Percentiles rank a stretch among this genome's conserved stretches.
phyloP scores from a whole-genome alignment of 306 rosid species.

The Quercus robur region DNA sequence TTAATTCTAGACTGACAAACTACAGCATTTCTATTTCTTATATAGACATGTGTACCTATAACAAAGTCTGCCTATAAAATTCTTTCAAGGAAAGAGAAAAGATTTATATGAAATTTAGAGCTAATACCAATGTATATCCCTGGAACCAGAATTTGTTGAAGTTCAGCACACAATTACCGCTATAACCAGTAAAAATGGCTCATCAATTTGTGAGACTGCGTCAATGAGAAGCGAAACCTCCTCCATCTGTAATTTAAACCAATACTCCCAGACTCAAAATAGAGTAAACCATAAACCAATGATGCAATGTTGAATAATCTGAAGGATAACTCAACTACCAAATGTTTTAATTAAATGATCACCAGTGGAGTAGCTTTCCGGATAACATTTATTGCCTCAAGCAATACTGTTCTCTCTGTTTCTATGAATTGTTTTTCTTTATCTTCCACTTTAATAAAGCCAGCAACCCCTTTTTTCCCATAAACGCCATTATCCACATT shows the following conservation, averaged over 20 bases:
- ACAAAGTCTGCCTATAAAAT: slow-evolving; percentile 3
- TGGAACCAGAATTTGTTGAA: slow-evolving; percentile 99
- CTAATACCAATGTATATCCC: slow-evolving; percentile 94
- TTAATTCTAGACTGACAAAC: neutral
- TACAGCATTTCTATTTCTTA: slow-evolving; percentile 18
- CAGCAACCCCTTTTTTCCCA: slow-evolving; percentile 45
- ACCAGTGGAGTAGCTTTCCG: slow-evolving; percentile 99
- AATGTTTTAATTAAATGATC: slow-evolving; percentile 77
- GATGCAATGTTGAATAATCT: slow-evolving; percentile 17
- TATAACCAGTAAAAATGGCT: slow-evolving; percentile 98
- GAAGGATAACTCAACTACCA: slow-evolving; percentile 62
- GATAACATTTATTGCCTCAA: slow-evolving; percentile 64
- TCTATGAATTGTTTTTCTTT: slow-evolving; percentile 66
- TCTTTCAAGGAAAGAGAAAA: slow-evolving; percentile 29
- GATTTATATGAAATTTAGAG: slow-evolving; percentile 83
- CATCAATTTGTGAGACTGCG: slow-evolving; percentile 89
- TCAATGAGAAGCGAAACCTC: slow-evolving; percentile 91
- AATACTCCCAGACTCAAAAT: slow-evolving; percentile 30
- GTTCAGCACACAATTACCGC: slow-evolving; percentile 99
- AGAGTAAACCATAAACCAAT: slow-evolving; percentile 26
- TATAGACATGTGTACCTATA: slow-evolving; percentile 13
- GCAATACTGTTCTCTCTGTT: slow-evolving; percentile 64
- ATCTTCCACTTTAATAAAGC: slow-evolving; percentile 78
- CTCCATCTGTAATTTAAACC: slow-evolving; percentile 86
- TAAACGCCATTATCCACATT: slow-evolving; percentile 34